A percentile compares a stretch with the other conserved stretches of the same genome.
These are phyloP conservation scores for Colletotrichum euphorbiae DNA, from an alignment of 2,329 filamentous ascomycete species.

Conservation along the genomic window DNA sequence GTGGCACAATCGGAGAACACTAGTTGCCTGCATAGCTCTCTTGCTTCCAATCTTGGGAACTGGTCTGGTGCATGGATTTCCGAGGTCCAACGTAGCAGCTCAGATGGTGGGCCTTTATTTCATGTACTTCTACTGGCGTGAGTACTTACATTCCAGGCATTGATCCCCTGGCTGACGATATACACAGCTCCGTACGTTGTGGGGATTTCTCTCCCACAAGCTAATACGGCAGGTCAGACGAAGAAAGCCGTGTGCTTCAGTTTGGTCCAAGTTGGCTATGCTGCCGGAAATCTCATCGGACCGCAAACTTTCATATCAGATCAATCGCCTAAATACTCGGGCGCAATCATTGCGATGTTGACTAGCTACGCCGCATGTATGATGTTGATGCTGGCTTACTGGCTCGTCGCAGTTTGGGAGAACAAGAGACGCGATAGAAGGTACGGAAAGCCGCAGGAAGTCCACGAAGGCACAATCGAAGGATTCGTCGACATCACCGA, in stretches of 20 bases:
- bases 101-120: not conserved
- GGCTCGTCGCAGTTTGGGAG: not conserved
- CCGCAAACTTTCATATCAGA: slow-evolving; percentile 53
- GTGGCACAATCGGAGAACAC: slow-evolving; percentile 1
- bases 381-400: not conserved
- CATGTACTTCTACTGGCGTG: slow-evolving; percentile 1
- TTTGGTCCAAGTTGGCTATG: slow-evolving; percentile 59
- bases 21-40: slow-evolving; percentile 45
- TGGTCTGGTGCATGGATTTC: not conserved
- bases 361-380: not conserved
- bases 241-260: slow-evolving; percentile 58
- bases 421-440: slow-evolving; percentile 2
- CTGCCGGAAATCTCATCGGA: slow-evolving; percentile 53
- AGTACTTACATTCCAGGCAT: fast-evolving
- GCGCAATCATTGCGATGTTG: slow-evolving; percentile 46
- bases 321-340: slow-evolving; percentile 50
- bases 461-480: not conserved
- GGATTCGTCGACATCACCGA: not conserved
- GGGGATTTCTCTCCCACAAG: not conserved
- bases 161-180: slow-evolving; percentile 34
- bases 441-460: not conserved
- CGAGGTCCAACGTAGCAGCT: not conserved
- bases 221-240: slow-evolving; percentile 52
- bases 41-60: not conserved
- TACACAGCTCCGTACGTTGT: slow-evolving; percentile 31